Evolutionary conservation across 1,284 basidiomycete species (phyloP).

Genomic region (Trichosporon sp.): DNA sequence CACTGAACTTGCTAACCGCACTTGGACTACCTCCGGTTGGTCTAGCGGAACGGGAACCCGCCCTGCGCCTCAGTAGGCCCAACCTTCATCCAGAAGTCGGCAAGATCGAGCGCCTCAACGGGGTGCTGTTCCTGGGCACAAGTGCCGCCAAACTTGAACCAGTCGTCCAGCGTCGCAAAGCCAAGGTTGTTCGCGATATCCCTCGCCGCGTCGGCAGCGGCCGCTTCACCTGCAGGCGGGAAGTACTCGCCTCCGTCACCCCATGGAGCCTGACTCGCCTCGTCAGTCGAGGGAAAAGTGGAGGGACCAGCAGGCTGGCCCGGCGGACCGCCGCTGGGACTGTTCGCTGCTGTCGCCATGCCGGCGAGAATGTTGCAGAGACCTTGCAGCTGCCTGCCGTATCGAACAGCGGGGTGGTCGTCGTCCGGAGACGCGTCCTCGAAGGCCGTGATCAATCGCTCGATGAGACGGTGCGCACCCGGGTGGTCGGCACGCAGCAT

Average conservation of each 20-base stretch:
- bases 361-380: slow-evolving; percentile 45
- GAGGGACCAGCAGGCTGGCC: background rate
- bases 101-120: slow-evolving; percentile 47
- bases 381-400: slow-evolving; percentile 47
- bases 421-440: slow-evolving; percentile 45
- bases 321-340: slow-evolving; percentile 38
- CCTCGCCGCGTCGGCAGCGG: slow-evolving; percentile 17
- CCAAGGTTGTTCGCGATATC: slow-evolving; percentile 38
- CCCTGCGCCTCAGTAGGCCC: slow-evolving; percentile 62
- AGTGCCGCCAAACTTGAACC: slow-evolving; percentile 37
- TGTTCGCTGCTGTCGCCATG: slow-evolving; percentile 39
- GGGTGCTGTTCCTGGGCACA: slow-evolving; percentile 7
- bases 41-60: slow-evolving; percentile 31
- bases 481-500: slow-evolving; percentile 53
- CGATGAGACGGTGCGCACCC: slow-evolving; percentile 45
- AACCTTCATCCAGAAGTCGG: slow-evolving; percentile 65
- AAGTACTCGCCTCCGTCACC: background rate
- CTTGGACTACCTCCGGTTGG: too few species aligned
- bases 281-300: background rate
- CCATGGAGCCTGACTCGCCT: slow-evolving; percentile 19
- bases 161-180: slow-evolving; percentile 49
- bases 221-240: background rate
- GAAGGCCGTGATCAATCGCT: slow-evolving; percentile 48
- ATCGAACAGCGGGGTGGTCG: slow-evolving; percentile 52
- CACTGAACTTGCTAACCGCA: too few species aligned